Conservation (phyloP, 1,284 basidiomycete genomes). For the Ustilago crameri region DNA sequence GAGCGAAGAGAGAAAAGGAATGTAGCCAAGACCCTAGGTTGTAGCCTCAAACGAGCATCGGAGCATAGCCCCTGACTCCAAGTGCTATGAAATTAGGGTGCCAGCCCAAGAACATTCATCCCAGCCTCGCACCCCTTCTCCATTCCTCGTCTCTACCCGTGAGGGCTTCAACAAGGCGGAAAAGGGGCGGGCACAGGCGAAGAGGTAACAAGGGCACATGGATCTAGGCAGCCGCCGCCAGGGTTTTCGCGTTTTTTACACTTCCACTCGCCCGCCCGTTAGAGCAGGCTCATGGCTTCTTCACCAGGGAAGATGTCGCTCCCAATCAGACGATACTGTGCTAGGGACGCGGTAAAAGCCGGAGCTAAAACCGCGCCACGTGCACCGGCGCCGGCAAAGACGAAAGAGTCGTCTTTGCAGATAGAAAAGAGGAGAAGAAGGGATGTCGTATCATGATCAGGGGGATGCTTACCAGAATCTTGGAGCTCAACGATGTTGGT, state of each 20-base stretch:
- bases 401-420: conserved; percentile 1
- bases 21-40: conserved; percentile 53
- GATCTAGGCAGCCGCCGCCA: conserved; percentile 58
- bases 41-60: conserved; percentile 54
- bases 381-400: conserved; percentile 47
- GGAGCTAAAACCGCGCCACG: conserved; percentile 42
- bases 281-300: conserved; percentile 51
- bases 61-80: conserved; percentile 53
- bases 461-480: conserved; percentile 34
- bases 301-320: conserved; percentile 51
- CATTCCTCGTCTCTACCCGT: background rate
- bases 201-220: conserved; percentile 54
- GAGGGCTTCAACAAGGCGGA: background rate
- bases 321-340: conserved; percentile 58
- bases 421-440: background rate
- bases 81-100: conserved; percentile 60
- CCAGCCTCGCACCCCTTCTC: conserved; percentile 12
- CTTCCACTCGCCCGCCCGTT: conserved; percentile 51
- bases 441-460: background rate
- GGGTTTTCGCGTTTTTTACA: conserved; percentile 54
- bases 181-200: conserved; percentile 33
- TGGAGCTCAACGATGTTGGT: background rate
- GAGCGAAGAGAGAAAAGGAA: conserved; percentile 10
- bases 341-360: conserved; percentile 43
- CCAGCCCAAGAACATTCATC: conserved; percentile 55